Evolutionary conservation across 805 yeast genomes (phyloP), one percentile per base, ranked within the genome.

Genomic region (Schizosaccharomyces japonicus): DNA sequence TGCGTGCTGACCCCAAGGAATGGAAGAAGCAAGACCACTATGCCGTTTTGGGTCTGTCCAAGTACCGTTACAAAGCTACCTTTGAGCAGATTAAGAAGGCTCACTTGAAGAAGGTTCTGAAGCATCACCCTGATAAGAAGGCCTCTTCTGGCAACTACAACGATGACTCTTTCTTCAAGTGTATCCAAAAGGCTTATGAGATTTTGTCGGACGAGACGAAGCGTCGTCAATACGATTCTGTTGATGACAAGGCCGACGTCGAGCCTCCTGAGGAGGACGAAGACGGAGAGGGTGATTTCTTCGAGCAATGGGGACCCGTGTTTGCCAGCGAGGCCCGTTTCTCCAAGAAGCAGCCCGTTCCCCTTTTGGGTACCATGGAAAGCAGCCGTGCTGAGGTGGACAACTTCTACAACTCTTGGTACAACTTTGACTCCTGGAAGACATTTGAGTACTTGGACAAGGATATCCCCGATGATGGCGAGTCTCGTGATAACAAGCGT

Each of bases 401-500:
- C 58, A 69, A 68, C 48, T 85, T 93, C 68, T 87, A 87, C 72
- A 72, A 75, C 56, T 87, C 83, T 75, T 90, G 90, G 80, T 78
- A 78, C 65, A 78, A 79, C 64, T 81, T 85, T 55, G 95, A 90
- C 66, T 87, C 96, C 19, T 90, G 98, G 98, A 81, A 94, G 71
- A 71, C 94, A 45, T 90, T 90, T 62, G 98, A 90, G 69, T 90
- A 85, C 69, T 74, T 84, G 64, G 98, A 90, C 62, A 98, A 90
- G 71, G 98, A 90, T 62, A 95, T 85, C 59, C 98, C 98, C 56
- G 98, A 90, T 69, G 98, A 90, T 67, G 81, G 95, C 50, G 80
- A 94, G 52, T 90, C 90, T 77, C 84, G 98, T 73, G 98, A 90
- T 65, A 94, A 90, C 75, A 90, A 90, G 72, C 93, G 98, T 69